phyloP scores from a whole-genome alignment of 495 filamentous ascomycete species.

The Rhypophila decipiens region DNA sequence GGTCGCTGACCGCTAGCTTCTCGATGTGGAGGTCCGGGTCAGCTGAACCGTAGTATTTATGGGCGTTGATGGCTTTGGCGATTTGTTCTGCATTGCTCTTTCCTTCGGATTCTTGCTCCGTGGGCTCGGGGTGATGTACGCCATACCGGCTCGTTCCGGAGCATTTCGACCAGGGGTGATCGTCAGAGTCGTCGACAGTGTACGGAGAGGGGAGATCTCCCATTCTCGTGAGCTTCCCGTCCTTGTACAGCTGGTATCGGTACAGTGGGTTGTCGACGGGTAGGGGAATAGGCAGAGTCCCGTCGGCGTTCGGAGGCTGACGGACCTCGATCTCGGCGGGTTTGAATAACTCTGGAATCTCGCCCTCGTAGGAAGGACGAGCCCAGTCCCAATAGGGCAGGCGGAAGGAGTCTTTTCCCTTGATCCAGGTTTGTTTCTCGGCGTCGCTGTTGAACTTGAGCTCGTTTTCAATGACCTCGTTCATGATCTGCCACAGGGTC shows the following conservation, averaged over 20 bases:
- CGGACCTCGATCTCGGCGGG: background rate
- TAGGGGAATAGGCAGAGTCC: background rate
- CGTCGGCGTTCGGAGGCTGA: background rate
- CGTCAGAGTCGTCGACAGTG: background rate
- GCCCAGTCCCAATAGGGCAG: conserved; percentile 1
- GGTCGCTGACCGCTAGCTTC: background rate
- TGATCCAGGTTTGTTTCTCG: background rate
- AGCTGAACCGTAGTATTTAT: background rate
- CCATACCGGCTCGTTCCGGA: background rate
- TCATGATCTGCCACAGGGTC: conserved; percentile 41
- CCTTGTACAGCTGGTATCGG: background rate
- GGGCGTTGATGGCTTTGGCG: background rate
- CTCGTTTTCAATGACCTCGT: background rate
- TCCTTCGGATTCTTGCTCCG: background rate
- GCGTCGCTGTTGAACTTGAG: background rate
- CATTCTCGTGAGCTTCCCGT: background rate
- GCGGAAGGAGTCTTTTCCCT: background rate
- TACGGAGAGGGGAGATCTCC: background rate
- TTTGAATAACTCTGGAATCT: background rate
- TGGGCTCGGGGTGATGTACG: background rate
- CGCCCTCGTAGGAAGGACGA: background rate
- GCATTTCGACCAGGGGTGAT: background rate
- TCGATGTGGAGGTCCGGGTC: background rate
- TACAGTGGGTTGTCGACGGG: conserved; percentile 1
- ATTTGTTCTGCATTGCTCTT: background rate